Evolutionary conservation across 345 rosid genomes (phyloP), one percentile per base, ranked within the genome.

Genomic region (Geranium brycei): DNA sequence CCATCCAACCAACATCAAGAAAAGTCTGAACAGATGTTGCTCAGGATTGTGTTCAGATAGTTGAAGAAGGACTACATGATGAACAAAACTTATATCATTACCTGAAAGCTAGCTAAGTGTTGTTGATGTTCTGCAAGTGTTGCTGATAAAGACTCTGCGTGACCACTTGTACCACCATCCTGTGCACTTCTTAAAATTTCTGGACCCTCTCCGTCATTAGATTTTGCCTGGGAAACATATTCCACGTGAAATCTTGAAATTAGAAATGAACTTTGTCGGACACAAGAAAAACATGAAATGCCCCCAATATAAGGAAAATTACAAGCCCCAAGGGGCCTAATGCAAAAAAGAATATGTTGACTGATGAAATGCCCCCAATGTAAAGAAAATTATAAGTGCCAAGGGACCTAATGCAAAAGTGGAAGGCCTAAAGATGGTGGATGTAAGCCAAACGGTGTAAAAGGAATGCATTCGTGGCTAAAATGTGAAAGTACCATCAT

Each of bases 161-260:
- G 99, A 66, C 96, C 89, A 82, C 85, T 84, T 58, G 84, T 72
- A 73, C 85, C 81, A 61, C 92, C 89, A 76, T 85, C 92, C 61
- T 79, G 79, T n/a, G 80, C 74, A 70, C 85, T 81, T 68, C 87
- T 85, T 77, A 93, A 73, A 64, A 93, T 83, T 78, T 93, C 97
- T 75, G 99, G 99, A 73, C 99, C 99, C 66, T 88, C 89, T 77
- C 99, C 99, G 18, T 88, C 91, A 74, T 93, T 93, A 71, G 97
- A 86, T 85, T 93, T 93, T 55, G 96, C 92, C 99, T 93, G 62
- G 17, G 66, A 78, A 75, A 66, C 41, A 62, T 30, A 62, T 4
- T 62, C 55, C 51, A 12, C 31, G 31, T 47, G 1, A 3, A 41
- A 62, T 16, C 30, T 41, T 41, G 64, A 28, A 28, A 40, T 19